Percentiles rank a stretch among this genome's conserved stretches.
Conservation (phyloP, 371 early-diverging fungal species). For the Lichtheimia corymbifera region DNA sequence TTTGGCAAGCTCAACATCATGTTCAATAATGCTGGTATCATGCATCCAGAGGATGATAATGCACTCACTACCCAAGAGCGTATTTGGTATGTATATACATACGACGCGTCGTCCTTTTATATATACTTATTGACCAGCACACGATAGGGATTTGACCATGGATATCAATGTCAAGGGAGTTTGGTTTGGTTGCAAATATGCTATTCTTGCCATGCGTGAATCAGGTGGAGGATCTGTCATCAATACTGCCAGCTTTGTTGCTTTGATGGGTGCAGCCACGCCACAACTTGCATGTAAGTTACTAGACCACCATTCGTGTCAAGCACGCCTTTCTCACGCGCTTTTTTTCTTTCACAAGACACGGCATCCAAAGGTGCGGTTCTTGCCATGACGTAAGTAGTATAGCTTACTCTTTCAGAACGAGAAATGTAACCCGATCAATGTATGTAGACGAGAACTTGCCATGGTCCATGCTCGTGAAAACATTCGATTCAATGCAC, state of each 20-base stretch:
- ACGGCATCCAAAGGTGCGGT: slow-evolving; percentile 92
- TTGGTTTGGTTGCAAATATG: slow-evolving; percentile 89
- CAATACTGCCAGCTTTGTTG: slow-evolving; percentile 88
- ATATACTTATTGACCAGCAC: not conserved
- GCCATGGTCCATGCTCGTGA: slow-evolving; percentile 89
- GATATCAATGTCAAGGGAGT: slow-evolving; percentile 90
- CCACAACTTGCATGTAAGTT: slow-evolving; percentile 82
- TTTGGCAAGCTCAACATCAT: slow-evolving; percentile 82
- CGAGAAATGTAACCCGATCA: not conserved
- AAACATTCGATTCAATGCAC: slow-evolving; percentile 84
- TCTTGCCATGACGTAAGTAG: slow-evolving; percentile 76
- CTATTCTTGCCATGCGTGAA: slow-evolving; percentile 77
- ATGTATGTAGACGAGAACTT: slow-evolving; percentile 75
- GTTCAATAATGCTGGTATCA: slow-evolving; percentile 92
- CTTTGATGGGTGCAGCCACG: slow-evolving; percentile 85
- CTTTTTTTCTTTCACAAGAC: slow-evolving; percentile 40
- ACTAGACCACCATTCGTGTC: not conserved
- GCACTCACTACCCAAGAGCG: slow-evolving; percentile 77
- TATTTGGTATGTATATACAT: slow-evolving; percentile 61
- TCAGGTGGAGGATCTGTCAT: slow-evolving; percentile 80
- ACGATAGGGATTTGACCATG: slow-evolving; percentile 68
- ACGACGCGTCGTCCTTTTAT: slow-evolving; percentile 1
- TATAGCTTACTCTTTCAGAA: not conserved
- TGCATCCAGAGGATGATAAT: slow-evolving; percentile 86
- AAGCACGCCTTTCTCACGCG: slow-evolving; percentile 3